Conservation (phyloP, 2,329 filamentous ascomycete species). For the Trichoderma koningii region DNA sequence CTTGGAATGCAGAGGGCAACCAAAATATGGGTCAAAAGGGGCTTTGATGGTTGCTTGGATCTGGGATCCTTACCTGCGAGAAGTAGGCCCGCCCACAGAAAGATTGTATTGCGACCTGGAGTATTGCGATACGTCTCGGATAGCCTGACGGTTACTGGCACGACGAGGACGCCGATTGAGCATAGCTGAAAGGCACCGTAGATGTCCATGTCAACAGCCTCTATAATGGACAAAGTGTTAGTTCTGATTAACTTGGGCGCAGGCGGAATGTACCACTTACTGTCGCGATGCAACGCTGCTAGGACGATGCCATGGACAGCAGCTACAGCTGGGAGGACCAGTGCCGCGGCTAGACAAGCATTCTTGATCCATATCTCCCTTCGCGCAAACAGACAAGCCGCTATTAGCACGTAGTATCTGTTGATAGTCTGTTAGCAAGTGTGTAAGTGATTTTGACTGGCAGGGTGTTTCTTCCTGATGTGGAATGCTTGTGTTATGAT, state of each 20-base stretch:
- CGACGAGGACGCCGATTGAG: slow-evolving; percentile 65
- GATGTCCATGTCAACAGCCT: slow-evolving; percentile 67
- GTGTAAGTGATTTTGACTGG: neutral
- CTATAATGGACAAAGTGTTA: slow-evolving; percentile 39
- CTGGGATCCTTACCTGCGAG: slow-evolving; percentile 50
- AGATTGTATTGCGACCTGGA: slow-evolving; percentile 66
- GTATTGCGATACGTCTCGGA: slow-evolving; percentile 66
- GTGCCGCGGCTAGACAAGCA: slow-evolving; percentile 63
- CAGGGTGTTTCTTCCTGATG: neutral
- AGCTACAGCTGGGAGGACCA: slow-evolving; percentile 64
- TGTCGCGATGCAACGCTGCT: slow-evolving; percentile 58
- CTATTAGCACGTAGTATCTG: slow-evolving; percentile 65
- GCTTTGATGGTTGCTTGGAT: too few relatives aligned
- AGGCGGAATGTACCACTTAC: slow-evolving; percentile 44
- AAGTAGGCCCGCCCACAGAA: slow-evolving; percentile 64
- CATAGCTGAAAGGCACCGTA: slow-evolving; percentile 70
- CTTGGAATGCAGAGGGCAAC: neutral
- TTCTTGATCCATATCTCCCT: slow-evolving; percentile 63
- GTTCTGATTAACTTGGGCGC: neutral
- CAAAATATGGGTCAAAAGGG: neutral
- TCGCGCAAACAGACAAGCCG: slow-evolving; percentile 63
- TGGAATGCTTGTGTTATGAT: neutral
- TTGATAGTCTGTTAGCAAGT: too few relatives aligned
- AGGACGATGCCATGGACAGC: slow-evolving; percentile 65
- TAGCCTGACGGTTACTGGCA: slow-evolving; percentile 61